Conservation (phyloP, 495 filamentous ascomycete genomes). For the Aspergillus nidulans region DNA sequence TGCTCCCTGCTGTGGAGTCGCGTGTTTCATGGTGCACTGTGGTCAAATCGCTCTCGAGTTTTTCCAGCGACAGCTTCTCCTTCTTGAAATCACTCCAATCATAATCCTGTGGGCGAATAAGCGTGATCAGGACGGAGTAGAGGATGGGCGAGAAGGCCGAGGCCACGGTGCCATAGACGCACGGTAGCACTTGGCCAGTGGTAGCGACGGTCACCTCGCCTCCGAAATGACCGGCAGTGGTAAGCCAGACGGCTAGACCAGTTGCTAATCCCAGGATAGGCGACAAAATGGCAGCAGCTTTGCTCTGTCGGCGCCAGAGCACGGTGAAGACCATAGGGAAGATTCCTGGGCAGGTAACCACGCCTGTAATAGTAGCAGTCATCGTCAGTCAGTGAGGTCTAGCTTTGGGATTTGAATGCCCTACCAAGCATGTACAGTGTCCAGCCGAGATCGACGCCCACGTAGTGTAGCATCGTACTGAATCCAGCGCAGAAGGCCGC, state of each 20-base stretch:
- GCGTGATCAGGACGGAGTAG: slow-evolving; percentile 17
- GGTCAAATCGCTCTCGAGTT: background rate
- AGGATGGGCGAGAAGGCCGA: slow-evolving; percentile 16
- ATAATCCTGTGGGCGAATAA: background rate
- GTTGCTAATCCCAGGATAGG: slow-evolving; percentile 35
- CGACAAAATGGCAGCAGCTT: slow-evolving; percentile 26
- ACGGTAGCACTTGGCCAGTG: slow-evolving; percentile 29
- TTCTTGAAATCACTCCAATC: slow-evolving; percentile 21
- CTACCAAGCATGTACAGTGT: background rate
- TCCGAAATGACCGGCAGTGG: slow-evolving; percentile 28
- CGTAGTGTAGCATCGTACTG: slow-evolving; percentile 8
- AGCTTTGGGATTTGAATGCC: background rate
- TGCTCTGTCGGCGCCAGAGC: slow-evolving; percentile 34
- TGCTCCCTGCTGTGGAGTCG: slow-evolving; percentile 7
- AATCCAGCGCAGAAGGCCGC: slow-evolving; percentile 16
- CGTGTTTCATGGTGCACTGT: background rate
- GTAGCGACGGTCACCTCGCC: slow-evolving; percentile 33
- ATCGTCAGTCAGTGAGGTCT: background rate
- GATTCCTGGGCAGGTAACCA: slow-evolving; percentile 18
- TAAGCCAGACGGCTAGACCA: slow-evolving; percentile 37
- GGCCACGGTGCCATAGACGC: slow-evolving; percentile 27
- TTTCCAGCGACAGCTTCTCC: background rate
- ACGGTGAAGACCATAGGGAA: slow-evolving; percentile 36
- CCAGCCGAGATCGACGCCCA: slow-evolving; percentile 12
- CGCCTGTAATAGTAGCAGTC: background rate